phyloP scores from a whole-genome alignment of 2,329 filamentous ascomycete species.

The Seiridium unicorne region DNA sequence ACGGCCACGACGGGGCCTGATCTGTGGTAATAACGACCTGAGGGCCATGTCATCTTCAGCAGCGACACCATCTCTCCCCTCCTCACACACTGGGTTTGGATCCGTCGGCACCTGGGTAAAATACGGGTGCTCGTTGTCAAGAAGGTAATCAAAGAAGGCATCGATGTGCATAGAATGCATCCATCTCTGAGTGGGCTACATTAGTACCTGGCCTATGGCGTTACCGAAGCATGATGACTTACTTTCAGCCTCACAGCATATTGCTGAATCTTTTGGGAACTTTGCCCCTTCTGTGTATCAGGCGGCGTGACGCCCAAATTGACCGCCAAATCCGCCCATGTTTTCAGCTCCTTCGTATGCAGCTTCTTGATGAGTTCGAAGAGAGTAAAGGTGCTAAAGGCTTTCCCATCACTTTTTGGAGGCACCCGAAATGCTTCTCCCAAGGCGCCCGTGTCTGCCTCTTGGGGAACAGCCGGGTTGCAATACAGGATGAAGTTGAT shows the following conservation, averaged over 20 bases:
- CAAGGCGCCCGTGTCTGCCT: conserved; percentile 68
- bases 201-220: not conserved
- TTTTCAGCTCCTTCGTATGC: conserved; percentile 82
- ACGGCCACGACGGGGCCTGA: conserved; percentile 59
- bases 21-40: conserved; percentile 78
- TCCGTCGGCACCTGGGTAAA: conserved; percentile 72
- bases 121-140: conserved; percentile 76
- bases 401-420: conserved; percentile 84
- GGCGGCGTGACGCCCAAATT: conserved; percentile 87
- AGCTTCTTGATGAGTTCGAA: conserved; percentile 78
- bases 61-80: conserved; percentile 76
- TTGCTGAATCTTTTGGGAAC: conserved; percentile 90
- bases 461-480: conserved; percentile 75
- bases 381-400: conserved; percentile 74
- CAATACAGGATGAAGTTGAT: conserved; percentile 85
- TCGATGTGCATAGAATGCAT: conserved; percentile 96
- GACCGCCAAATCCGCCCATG: conserved; percentile 85
- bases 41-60: conserved; percentile 88
- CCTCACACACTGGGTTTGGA: conserved; percentile 59
- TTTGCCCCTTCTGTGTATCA: conserved; percentile 78
- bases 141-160: conserved; percentile 88
- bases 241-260: conserved; percentile 92
- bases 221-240: conserved; percentile 17
- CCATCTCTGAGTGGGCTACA: conserved; percentile 62
- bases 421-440: conserved; percentile 75